Evolutionary conservation across 2,329 filamentous ascomycete species (phyloP).

Genomic region (Drechslera avenae): DNA sequence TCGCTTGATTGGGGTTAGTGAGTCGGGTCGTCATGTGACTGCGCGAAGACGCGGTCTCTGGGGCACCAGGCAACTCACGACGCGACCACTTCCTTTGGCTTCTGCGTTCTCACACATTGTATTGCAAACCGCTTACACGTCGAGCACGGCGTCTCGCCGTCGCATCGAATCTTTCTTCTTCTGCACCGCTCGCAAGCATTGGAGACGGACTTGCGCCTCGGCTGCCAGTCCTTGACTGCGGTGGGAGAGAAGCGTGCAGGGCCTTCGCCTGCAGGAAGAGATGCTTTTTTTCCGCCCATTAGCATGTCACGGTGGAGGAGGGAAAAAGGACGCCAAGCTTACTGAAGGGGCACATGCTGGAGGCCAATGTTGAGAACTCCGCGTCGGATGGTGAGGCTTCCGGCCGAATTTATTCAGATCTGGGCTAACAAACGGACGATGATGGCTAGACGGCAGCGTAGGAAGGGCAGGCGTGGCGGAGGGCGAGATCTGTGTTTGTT

Average conservation of each 20-base stretch:
- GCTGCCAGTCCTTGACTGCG: conserved; percentile 44
- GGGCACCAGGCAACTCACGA: conserved; percentile 34
- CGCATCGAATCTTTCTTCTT: conserved; percentile 45
- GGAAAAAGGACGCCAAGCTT: conserved; percentile 16
- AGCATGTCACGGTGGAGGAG: conserved; percentile 11
- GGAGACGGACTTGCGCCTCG: conserved; percentile 44
- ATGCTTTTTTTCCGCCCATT: conserved; percentile 27
- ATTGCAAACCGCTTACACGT: conserved; percentile 48
- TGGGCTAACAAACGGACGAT: conserved; percentile 24
- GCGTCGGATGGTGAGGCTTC: conserved; percentile 36
- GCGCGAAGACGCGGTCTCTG: conserved; percentile 10
- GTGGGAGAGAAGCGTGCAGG: conserved; percentile 39
- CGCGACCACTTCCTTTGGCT: conserved; percentile 43
- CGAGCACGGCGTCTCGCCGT: conserved; percentile 45
- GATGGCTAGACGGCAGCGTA: conserved; percentile 24
- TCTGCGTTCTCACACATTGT: conserved; percentile 45
- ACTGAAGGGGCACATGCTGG: conserved; percentile 47
- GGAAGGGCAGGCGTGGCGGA: conserved; percentile 35
- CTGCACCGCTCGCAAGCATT: conserved; percentile 47
- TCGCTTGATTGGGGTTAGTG: conserved; percentile 33
- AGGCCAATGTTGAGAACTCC: conserved; percentile 29
- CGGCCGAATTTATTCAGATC: conserved; percentile 22
- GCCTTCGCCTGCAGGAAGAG: conserved; percentile 39
- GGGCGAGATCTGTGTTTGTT: conserved; percentile 45
- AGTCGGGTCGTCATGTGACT: conserved; percentile 29